phyloP scores from a whole-genome alignment of 345 rosid genomes.

The Dipteronia sinensis region DNA sequence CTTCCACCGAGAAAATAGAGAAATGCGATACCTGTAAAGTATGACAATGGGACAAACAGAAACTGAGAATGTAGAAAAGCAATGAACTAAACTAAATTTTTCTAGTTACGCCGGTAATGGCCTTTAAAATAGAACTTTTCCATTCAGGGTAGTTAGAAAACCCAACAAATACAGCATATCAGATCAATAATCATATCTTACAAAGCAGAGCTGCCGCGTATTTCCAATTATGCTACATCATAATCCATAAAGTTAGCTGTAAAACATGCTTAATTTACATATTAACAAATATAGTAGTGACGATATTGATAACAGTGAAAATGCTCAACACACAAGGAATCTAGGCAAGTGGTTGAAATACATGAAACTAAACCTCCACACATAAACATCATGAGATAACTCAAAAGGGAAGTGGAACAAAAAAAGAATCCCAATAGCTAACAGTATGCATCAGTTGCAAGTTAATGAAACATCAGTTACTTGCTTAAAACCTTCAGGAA shows the following conservation, averaged over 20 bases:
- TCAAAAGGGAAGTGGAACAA: neutral
- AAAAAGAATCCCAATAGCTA: neutral
- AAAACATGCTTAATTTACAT: neutral
- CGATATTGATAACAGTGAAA: neutral
- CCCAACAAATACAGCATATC: neutral
- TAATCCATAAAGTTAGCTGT: neutral
- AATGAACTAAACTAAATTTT: conserved; percentile 14
- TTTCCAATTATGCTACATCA: neutral
- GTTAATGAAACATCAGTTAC: neutral
- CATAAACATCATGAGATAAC: neutral
- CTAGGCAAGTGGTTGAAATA: neutral
- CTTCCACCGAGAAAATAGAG: conserved; percentile 89
- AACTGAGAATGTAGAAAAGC: conserved; percentile 17
- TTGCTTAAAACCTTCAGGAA: conserved; percentile 1
- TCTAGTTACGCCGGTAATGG: neutral
- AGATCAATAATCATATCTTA: neutral
- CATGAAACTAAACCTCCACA: neutral
- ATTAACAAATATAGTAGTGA: neutral
- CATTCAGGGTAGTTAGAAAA: neutral
- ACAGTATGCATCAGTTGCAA: neutral
- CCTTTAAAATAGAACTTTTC: neutral
- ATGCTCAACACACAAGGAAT: neutral
- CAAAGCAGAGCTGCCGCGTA: neutral
- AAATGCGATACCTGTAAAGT: conserved; percentile 74
- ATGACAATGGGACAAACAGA: conserved; percentile 17